A percentile compares a stretch with the other conserved stretches of the same genome.
phyloP scores from a whole-genome alignment of 768 basidiomycete genomes.

The Russula earlei region DNA sequence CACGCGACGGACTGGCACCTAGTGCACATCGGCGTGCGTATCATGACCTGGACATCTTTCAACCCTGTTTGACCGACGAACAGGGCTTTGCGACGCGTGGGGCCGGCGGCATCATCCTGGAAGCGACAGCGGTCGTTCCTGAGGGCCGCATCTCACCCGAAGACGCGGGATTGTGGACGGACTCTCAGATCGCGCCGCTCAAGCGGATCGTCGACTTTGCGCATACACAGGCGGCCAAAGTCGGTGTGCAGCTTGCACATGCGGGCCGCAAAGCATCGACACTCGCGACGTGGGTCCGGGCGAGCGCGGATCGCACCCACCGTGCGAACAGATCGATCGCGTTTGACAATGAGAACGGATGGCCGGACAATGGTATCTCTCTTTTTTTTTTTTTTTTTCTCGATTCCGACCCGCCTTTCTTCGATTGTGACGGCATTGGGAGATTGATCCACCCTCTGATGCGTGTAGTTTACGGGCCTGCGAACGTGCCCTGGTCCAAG shows the following conservation, averaged over 20 bases:
- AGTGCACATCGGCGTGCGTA: slow-evolving; percentile 57
- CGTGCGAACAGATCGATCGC: slow-evolving; percentile 23
- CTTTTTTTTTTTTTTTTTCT: background rate
- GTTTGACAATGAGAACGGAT: slow-evolving; percentile 5
- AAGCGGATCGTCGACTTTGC: slow-evolving; percentile 66
- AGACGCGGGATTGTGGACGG: slow-evolving; percentile 70
- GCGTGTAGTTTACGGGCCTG: slow-evolving; percentile 50
- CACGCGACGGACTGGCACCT: slow-evolving; percentile 79
- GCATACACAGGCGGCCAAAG: slow-evolving; percentile 56
- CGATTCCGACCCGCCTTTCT: too few relatives aligned
- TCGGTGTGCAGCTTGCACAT: slow-evolving; percentile 76
- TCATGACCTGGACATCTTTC: too few relatives aligned
- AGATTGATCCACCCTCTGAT: background rate
- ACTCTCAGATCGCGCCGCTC: slow-evolving; percentile 62
- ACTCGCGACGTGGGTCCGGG: slow-evolving; percentile 55
- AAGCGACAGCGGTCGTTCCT: slow-evolving; percentile 65
- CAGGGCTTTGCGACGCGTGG: slow-evolving; percentile 63
- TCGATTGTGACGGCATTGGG: background rate
- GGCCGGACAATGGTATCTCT: slow-evolving; percentile 9
- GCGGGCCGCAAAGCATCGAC: slow-evolving; percentile 69
- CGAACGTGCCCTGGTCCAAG: slow-evolving; percentile 43
- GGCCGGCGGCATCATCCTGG: slow-evolving; percentile 57
- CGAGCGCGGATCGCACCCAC: slow-evolving; percentile 29
- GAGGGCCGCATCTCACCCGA: slow-evolving; percentile 72
- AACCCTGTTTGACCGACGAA: too few relatives aligned